phyloP scores from a whole-genome alignment of 2,329 filamentous ascomycete genomes.

The Neophaeococcomyces aloes region DNA sequence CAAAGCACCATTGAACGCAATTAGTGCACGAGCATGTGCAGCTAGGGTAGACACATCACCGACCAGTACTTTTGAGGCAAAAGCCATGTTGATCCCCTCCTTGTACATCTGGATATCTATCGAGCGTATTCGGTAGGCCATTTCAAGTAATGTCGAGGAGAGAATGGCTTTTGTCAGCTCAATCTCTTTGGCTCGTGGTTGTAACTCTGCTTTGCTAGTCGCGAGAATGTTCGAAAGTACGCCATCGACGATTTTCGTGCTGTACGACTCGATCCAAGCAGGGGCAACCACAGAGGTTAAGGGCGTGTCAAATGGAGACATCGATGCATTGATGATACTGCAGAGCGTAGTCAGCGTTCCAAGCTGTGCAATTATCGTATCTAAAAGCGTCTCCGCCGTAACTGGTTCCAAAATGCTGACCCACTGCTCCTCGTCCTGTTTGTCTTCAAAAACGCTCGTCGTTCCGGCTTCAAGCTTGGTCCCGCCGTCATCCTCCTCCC shows the following conservation, averaged over 20 bases:
- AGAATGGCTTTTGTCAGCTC: conserved; percentile 48
- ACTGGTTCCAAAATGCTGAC: conserved; percentile 57
- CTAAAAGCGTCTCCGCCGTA: conserved; percentile 53
- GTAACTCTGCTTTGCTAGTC: conserved; percentile 25
- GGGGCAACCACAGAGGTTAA: conserved; percentile 33
- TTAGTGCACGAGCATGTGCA: conserved; percentile 47
- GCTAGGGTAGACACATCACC: conserved; percentile 39
- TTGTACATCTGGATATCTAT: conserved; percentile 46
- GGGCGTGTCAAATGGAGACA: conserved; percentile 17
- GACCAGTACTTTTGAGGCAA: conserved; percentile 28
- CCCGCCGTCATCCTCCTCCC: conserved; percentile 26
- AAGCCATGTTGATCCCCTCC: conserved; percentile 32
- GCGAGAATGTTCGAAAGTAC: conserved; percentile 46
- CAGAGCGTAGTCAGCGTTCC: conserved; percentile 44
- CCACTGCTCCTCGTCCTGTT: conserved; percentile 44
- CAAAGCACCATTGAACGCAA: conserved; percentile 43
- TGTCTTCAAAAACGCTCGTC: conserved; percentile 9
- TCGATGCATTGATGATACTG: conserved; percentile 32
- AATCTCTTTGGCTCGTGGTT: conserved; percentile 38
- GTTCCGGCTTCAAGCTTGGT: conserved; percentile 8
- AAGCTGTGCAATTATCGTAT: conserved; percentile 57
- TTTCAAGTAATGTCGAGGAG: conserved; percentile 45
- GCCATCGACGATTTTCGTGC: conserved; percentile 41
- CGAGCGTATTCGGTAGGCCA: conserved; percentile 43
- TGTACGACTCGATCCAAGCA: conserved; percentile 49